Evolutionary conservation across 179 eudicot species (phyloP).

Genomic region (Amaranthus tricolor): DNA sequence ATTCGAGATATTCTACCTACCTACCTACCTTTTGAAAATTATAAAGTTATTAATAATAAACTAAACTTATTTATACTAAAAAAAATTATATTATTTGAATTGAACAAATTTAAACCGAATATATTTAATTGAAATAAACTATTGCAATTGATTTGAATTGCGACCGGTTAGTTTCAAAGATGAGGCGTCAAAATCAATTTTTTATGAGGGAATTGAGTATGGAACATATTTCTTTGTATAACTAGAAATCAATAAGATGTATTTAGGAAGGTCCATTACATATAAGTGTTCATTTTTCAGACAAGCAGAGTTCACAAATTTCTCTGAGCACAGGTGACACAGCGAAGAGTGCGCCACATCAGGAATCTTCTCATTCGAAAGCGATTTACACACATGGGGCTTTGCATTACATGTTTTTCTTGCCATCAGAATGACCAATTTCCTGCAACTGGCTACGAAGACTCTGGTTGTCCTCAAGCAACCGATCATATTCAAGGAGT

Average conservation of each 20-base stretch:
- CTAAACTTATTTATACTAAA: too few species aligned
- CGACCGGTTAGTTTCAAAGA: too few species aligned
- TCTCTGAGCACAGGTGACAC: not conserved
- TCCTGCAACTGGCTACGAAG: slow-evolving; percentile 43
- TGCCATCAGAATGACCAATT: slow-evolving; percentile 31
- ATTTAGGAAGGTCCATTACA: slow-evolving; percentile 1
- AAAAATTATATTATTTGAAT: too few species aligned
- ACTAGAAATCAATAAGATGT: not conserved
- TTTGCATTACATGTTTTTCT: slow-evolving; percentile 32
- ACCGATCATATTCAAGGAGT: slow-evolving; percentile 42
- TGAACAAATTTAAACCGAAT: too few species aligned
- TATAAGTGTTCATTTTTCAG: not conserved
- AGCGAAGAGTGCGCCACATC: not conserved
- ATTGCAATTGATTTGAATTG: too few species aligned
- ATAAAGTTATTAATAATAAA: too few species aligned
- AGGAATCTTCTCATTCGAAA: slow-evolving; percentile 6
- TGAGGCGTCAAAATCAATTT: too few species aligned
- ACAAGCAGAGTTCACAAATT: not conserved
- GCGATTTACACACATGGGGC: slow-evolving; percentile 12
- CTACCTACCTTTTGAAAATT: too few species aligned
- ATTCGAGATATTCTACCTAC: too few species aligned
- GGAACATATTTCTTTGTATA: too few species aligned
- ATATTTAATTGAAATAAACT: too few species aligned
- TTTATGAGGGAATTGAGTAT: too few species aligned
- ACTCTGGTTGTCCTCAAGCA: slow-evolving; percentile 50